Conservation (phyloP, 306 rosid genomes). For the Adenanthera pavonina region DNA sequence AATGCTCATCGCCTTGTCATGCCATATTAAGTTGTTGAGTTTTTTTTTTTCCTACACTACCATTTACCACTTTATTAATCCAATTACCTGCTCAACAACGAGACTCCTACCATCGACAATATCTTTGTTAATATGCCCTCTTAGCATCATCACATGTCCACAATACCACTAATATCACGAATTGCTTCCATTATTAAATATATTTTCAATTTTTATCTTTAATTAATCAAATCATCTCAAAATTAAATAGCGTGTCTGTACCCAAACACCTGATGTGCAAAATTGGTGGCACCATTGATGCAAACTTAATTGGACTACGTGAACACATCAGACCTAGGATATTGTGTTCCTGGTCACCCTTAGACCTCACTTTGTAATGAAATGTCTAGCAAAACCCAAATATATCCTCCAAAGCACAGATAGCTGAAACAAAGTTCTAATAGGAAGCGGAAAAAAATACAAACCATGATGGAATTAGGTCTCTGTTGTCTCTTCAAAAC, state of each 20-base stretch:
- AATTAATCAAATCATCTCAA: slow-evolving; percentile 4
- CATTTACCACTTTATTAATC: neutral
- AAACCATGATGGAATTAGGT: slow-evolving; percentile 62
- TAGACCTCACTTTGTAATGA: neutral
- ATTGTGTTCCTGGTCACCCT: neutral
- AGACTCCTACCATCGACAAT: neutral
- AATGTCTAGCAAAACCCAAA: slow-evolving; percentile 22
- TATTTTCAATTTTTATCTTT: slow-evolving; percentile 17
- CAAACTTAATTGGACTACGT: neutral
- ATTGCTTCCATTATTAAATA: neutral
- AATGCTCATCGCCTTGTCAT: slow-evolving; percentile 19
- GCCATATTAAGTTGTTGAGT: slow-evolving; percentile 13
- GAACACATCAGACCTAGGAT: neutral
- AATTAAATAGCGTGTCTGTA: neutral
- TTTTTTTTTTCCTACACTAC: neutral
- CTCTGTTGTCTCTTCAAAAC: slow-evolving; percentile 35
- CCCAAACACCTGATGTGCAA: neutral
- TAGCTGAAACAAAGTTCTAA: slow-evolving; percentile 18
- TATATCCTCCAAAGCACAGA: neutral
- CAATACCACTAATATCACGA: neutral
- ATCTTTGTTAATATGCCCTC: neutral
- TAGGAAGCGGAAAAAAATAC: slow-evolving; percentile 38
- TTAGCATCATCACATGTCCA: neutral
- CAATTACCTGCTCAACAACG: neutral
- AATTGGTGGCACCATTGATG: neutral